These are phyloP conservation scores for Bipolaris zeicola DNA, from an alignment of 2,329 filamentous ascomycete species.

Conservation along the genomic window DNA sequence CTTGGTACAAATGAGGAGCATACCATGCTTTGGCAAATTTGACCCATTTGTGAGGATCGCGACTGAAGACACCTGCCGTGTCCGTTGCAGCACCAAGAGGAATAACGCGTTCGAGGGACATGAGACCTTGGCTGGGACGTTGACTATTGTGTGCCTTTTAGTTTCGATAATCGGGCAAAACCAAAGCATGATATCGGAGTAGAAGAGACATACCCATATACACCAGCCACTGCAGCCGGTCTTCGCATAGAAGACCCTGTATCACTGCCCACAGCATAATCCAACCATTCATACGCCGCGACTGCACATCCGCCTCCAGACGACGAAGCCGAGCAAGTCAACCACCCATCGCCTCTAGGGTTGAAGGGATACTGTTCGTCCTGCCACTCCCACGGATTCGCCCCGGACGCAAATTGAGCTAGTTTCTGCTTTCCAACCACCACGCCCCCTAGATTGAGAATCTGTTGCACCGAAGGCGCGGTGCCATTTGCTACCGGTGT, in stretches of 20 bases:
- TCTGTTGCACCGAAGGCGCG: conserved; percentile 32
- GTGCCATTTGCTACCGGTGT: conserved; percentile 25
- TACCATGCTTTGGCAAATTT: conserved; percentile 51
- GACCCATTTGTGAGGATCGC: conserved; percentile 42
- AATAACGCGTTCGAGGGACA: conserved; percentile 31
- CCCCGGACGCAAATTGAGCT: conserved; percentile 52
- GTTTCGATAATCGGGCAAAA: not conserved
- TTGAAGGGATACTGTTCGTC: conserved; percentile 52
- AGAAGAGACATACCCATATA: conserved; percentile 45
- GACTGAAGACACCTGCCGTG: conserved; percentile 36
- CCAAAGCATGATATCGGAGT: not conserved
- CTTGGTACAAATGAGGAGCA: conserved; percentile 41
- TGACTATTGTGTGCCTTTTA: conserved; percentile 11
- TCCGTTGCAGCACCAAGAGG: conserved; percentile 32
- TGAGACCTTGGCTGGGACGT: conserved; percentile 35
- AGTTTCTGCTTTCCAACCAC: conserved; percentile 61
- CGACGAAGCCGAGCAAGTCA: conserved; percentile 34
- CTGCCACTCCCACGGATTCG: conserved; percentile 36
- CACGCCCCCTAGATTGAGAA: conserved; percentile 42
- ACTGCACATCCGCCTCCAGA: conserved; percentile 49
- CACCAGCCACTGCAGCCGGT: conserved; percentile 51
- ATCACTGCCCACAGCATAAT: conserved; percentile 53
- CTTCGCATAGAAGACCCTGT: conserved; percentile 57
- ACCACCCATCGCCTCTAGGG: conserved; percentile 44
- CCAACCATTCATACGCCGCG: conserved; percentile 54